phyloP scores from a whole-genome alignment of 1,284 basidiomycete genomes.

The Ganoderma lucidum region DNA sequence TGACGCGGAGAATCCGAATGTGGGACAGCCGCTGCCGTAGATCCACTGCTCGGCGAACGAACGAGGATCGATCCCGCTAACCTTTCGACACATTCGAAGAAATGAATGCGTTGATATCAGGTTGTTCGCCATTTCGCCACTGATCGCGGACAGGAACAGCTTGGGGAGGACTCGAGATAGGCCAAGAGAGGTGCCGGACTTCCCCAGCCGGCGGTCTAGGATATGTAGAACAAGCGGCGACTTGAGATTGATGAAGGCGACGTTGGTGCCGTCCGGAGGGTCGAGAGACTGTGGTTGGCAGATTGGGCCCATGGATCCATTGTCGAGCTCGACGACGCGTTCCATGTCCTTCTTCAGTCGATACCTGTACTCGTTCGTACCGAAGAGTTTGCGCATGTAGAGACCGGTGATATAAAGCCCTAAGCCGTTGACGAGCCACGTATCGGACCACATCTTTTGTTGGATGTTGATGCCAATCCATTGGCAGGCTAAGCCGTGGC shows the following conservation, averaged over 20 bases:
- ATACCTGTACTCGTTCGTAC: conserved; percentile 98
- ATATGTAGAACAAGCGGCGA: conserved; percentile 96
- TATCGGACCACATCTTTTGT: conserved; percentile 93
- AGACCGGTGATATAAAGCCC: conserved; percentile 91
- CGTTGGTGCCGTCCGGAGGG: conserved; percentile 79
- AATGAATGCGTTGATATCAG: conserved; percentile 92
- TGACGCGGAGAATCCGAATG: conserved; percentile 88
- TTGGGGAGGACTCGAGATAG: conserved; percentile 96
- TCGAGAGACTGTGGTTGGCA: conserved; percentile 89
- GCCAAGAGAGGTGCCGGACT: conserved; percentile 95
- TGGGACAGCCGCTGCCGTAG: conserved; percentile 95
- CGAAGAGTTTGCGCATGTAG: conserved; percentile 88
- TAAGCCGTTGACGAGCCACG: conserved; percentile 95
- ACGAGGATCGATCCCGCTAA: conserved; percentile 90
- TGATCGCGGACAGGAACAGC: conserved; percentile 93
- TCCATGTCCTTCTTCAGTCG: conserved; percentile 97
- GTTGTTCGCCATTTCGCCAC: conserved; percentile 89
- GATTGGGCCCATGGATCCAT: conserved; percentile 91
- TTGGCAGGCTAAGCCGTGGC: conserved; percentile 92
- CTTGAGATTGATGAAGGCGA: conserved; percentile 95
- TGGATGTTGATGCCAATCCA: conserved; percentile 99
- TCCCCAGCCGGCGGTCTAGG: conserved; percentile 91
- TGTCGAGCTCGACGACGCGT: conserved; percentile 89
- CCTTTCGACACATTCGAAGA: conserved; percentile 91
- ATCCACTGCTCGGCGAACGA: conserved; percentile 99